Evolutionary conservation across 805 yeast genomes (phyloP), one percentile per base, ranked within the genome.

Genomic region (Wickerhamomyces hampshirensis): DNA sequence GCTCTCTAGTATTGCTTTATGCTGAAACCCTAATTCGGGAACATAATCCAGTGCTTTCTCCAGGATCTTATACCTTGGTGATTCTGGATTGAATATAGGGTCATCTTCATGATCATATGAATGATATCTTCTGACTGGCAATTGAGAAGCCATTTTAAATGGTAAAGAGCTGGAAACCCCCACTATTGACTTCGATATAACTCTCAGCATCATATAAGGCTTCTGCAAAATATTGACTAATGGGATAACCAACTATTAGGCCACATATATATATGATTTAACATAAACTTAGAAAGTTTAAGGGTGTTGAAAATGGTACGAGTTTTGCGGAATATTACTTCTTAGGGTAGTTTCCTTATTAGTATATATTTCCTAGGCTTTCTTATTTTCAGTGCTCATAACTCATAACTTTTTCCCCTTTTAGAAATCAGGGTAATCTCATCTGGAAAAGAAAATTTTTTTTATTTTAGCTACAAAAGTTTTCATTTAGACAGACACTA

Each of bases 21-120:
- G 58, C 33, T 64, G 51, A 56, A 80, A 78, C 5, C 86, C 86
- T 34, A 51, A 58, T 28, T 52, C 46, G 6, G 84, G 83, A 19
- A 80, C 73, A 35, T 47, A 49, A 6, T 27, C 46, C 30, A 68
- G 47, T 1, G 73, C 72, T 18, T 46, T 33, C 12, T 58, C 43
- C 17, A 69, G 52, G 21, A 79, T 64, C 30, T 59, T 56, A 28
- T 66, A 55, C 44, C 73, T 75, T 16, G 69, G 59, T 13, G 63
- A 42, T 0, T 47, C 42, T 3, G 51, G 45, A 23, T 55, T 27
- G 7, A 47, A 41, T 10, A 37, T 19, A 5, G 56, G 48, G 8
- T 42, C 43, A 5, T 44, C 44, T 4, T 42, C 47, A 32, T 60
- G 63, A 14, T 57, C 55, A 21, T 37, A 31, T 2, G 65, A 59